A percentile compares a stretch with the other conserved stretches of the same genome.
These are phyloP conservation scores for Castanospermum australe DNA, from an alignment of 306 rosid species.

Conservation along the genomic window DNA sequence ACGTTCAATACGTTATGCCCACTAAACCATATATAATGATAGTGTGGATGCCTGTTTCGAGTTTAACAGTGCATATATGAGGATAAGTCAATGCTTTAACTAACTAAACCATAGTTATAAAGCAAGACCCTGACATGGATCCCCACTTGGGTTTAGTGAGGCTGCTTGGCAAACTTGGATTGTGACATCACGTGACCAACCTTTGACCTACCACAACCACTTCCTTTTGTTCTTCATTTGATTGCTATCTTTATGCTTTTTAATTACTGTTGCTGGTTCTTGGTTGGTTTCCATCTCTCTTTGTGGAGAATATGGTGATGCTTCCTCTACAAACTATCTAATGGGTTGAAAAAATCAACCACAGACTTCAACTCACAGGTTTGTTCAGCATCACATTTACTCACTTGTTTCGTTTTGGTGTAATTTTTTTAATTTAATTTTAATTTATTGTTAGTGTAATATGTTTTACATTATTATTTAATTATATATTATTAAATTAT, in stretches of 20 bases:
- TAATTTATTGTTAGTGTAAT: no score
- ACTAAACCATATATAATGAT: no score
- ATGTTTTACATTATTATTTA: no score
- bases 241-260: neutral
- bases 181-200: conserved; percentile 40
- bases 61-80: no score
- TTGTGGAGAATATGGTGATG: neutral
- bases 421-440: no score
- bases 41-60: neutral
- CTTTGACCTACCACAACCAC: conserved; percentile 39
- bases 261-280: neutral
- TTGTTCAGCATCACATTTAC: neutral
- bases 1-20: no score
- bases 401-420: neutral
- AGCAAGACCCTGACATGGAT: neutral
- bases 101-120: neutral
- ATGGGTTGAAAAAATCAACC: neutral
- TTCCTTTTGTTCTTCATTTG: neutral
- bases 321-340: neutral
- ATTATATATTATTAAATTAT: no score
- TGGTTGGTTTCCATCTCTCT: neutral
- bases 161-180: conserved; percentile 26
- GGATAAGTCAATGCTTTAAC: neutral
- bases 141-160: conserved; percentile 2
- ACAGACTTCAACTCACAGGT: neutral